Evolutionary conservation across 2,329 filamentous ascomycete species (phyloP).

Genomic region (Hypocreales sp.): DNA sequence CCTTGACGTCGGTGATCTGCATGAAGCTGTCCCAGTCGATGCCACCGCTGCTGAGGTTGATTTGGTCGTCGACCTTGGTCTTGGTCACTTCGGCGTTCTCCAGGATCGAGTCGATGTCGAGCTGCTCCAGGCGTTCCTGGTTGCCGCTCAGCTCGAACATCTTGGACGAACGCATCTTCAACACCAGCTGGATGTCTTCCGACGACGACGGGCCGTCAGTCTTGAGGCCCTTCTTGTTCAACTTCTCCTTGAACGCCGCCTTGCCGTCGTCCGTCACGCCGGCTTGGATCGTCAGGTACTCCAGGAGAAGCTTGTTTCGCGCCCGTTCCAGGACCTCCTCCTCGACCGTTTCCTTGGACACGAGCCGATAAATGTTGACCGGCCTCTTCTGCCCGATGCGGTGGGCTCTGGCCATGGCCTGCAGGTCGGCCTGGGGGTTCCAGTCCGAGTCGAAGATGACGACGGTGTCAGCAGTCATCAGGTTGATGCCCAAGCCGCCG

Average conservation of each 20-base stretch:
- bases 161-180: constrained; percentile 96
- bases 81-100: constrained; percentile 96
- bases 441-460: constrained; percentile 97
- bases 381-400: constrained; percentile 93
- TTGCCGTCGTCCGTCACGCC: constrained; percentile 93
- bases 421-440: constrained; percentile 96
- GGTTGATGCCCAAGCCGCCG: constrained; percentile 93
- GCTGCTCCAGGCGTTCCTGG: constrained; percentile 88
- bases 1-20: constrained; percentile 95
- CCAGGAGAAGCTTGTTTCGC: constrained; percentile 91
- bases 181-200: constrained; percentile 88
- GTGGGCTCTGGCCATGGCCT: constrained; percentile 96
- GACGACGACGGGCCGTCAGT: constrained; percentile 74
- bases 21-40: constrained; percentile 84
- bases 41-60: constrained; percentile 78
- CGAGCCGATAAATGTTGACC: constrained; percentile 89
- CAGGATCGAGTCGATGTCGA: constrained; percentile 93
- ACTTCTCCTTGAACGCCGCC: constrained; percentile 58
- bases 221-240: constrained; percentile 60
- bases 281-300: constrained; percentile 93
- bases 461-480: constrained; percentile 98
- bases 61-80: constrained; percentile 86
- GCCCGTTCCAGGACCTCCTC: constrained; percentile 94
- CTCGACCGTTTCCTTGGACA: constrained; percentile 96
- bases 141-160: constrained; percentile 98